Evolutionary conservation across 768 basidiomycete genomes (phyloP), one percentile per base, ranked within the genome.

Genomic region (Pleurotus sapidus): DNA sequence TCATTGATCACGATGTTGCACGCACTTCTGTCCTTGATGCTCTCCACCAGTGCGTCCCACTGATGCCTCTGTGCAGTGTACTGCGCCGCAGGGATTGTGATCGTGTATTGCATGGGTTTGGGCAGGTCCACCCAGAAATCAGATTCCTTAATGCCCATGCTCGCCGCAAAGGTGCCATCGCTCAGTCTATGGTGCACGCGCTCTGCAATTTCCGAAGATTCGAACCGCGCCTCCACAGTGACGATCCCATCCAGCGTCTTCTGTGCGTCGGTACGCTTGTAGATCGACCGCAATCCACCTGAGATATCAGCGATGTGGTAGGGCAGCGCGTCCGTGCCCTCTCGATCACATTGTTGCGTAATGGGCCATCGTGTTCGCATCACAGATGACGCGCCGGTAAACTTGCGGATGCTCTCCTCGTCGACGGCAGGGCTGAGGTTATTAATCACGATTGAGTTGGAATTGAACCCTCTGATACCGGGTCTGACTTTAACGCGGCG

Each of bases 71-170:
- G 84, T 3, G 81, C 79, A 23, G 68, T 65, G 66, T 81, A 83
- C 57, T 86, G 84, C 25, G 73, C 74, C 9, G 58, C 50, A 0
- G 81, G 73, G 45, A 86, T 77, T 24, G 67, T 71, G 42, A 83
- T 77, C 9, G 73, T 72, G 65, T 84, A 87, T 49, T 78, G 70
- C 60, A 81, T 71, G 0, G 82, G 79, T 60, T 77, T 71, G 0
- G 81, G 80, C 46, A 82, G 77, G 24, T 70, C 70, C 17, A 77
- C 61, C 57, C 72, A 73, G 37, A 82, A 59, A n/a, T 53, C 55
- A 3, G 73, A 71, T 38, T 69, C 70, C 1, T 70, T 69, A 12
- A 75, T 55, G 30, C 58, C 65, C 49, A 50, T 34, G 14, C 25
- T 24, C 7, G 25, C 25, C 6, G 56, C 46, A 18, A 74, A 68